Evolutionary conservation across 2,329 filamentous ascomycete genomes (phyloP), one percentile per base, ranked within the genome.

Genomic region (Alternaria gansuensis): DNA sequence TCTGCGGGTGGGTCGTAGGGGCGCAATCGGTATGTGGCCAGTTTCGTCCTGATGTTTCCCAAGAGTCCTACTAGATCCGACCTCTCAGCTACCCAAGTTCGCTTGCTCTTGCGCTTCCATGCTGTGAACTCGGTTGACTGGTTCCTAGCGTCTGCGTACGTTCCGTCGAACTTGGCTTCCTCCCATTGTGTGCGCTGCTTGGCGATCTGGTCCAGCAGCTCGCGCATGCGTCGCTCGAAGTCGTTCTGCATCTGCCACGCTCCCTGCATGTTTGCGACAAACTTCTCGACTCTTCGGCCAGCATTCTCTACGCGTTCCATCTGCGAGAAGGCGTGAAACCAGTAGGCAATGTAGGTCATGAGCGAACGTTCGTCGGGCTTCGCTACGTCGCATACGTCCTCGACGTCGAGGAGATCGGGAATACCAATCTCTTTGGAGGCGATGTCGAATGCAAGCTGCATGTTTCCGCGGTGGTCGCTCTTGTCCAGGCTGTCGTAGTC

Each of bases 271-370:
- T 95, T 98, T 75, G 92, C 92, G 69, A 99, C 91, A 73, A 99
- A 99, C 79, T 99, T 99, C 81, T 99, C 95, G 5, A 99, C 95
- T 67, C 95, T 87, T 61, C 95, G 87, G 5, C 95, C 95, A 4
- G 95, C 95, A 75, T 99, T 99, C 79, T 99, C 95, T 8, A 99
- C 95, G 76, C 94, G 91, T 81, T 99, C 95, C 89, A 99, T 96
- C 74, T 98, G 94, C 29, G 94, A 98, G 77, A 99, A 99, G 69
- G 95, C 95, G 76, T 99, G 95, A 85, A 99, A 99, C 95, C 95
- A 99, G 82, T 99, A 99, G 65, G 95, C 95, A 71, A 99, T 99
- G 78, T 99, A 99, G 0, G 95, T 99, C 95, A 99, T 99, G 75
- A 99, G 84, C 77, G 91, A 96, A 70, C 92, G 89, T 79, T 99